These are phyloP conservation scores for Geotrichum fermentans DNA, from an alignment of 1,139 yeast species.

Conservation along the genomic window DNA sequence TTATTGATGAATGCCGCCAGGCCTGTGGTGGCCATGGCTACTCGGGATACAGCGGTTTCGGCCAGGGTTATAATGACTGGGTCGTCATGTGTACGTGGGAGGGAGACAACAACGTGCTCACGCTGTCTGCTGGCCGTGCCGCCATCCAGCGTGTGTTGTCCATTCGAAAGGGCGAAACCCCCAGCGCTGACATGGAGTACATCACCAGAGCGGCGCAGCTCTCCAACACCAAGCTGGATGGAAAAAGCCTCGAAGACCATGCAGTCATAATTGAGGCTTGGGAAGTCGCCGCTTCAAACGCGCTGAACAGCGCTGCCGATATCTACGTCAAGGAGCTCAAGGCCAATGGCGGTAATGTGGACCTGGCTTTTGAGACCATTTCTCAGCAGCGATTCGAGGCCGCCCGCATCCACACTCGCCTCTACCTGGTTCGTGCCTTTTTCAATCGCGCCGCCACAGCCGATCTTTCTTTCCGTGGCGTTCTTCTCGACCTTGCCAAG, in stretches of 20 bases:
- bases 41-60: constrained; percentile 78
- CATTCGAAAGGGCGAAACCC: constrained; percentile 29
- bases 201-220: constrained; percentile 23
- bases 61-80: constrained; percentile 81
- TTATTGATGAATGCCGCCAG: constrained; percentile 81
- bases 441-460: constrained; percentile 27
- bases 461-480: constrained; percentile 26
- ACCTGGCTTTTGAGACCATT: constrained; percentile 36
- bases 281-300: constrained; percentile 38
- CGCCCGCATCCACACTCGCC: constrained; percentile 36
- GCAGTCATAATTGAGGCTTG: constrained; percentile 35
- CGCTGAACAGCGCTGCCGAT: constrained; percentile 32
- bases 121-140: constrained; percentile 62
- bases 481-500: constrained; percentile 47
- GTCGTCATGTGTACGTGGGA: constrained; percentile 95
- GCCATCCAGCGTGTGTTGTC: constrained; percentile 32
- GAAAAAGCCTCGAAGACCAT: constrained; percentile 24
- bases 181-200: constrained; percentile 28
- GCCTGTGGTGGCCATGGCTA: constrained; percentile 93
- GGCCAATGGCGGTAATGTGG: constrained; percentile 26
- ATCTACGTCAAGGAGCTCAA: constrained; percentile 21
- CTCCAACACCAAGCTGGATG: constrained; percentile 27
- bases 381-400: constrained; percentile 38
- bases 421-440: constrained; percentile 34
- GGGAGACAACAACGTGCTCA: constrained; percentile 83